Evolutionary conservation across 768 basidiomycete genomes (phyloP).

Genomic region (Mycena kentingensis): DNA sequence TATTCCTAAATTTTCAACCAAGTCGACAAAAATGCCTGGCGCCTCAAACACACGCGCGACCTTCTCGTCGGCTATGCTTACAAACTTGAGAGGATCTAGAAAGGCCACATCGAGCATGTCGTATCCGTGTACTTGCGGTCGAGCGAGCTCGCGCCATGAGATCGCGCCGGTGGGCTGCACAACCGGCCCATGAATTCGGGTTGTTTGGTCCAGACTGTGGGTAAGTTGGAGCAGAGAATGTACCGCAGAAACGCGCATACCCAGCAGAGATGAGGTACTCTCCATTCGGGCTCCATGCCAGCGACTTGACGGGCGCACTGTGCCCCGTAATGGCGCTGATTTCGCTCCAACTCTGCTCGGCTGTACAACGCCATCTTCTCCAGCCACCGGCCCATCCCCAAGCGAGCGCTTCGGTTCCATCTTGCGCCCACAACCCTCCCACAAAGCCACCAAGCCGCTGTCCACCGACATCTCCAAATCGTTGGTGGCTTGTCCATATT

Average conservation of each 20-base stretch:
- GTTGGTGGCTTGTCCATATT: conserved; percentile 87
- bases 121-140: conserved; percentile 97
- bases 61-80: conserved; percentile 95
- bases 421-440: conserved; percentile 78
- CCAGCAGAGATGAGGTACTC: conserved; percentile 85
- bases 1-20: conserved; percentile 53
- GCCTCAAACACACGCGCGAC: conserved; percentile 93
- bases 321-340: conserved; percentile 85
- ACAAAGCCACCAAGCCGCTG: conserved; percentile 91
- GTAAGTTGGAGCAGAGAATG: neutral
- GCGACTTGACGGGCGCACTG: conserved; percentile 71
- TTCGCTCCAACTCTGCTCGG: conserved; percentile 68
- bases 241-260: conserved; percentile 43
- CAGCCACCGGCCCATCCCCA: conserved; percentile 96
- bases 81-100: conserved; percentile 74
- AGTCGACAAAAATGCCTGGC: conserved; percentile 74
- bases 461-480: conserved; percentile 95
- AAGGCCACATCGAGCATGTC: conserved; percentile 83
- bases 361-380: conserved; percentile 74
- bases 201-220: conserved; percentile 84
- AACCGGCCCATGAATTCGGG: conserved; percentile 78
- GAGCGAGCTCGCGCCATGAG: conserved; percentile 83
- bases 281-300: conserved; percentile 86
- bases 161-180: conserved; percentile 23
- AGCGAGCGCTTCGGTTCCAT: conserved; percentile 67